These are phyloP conservation scores for Hawksworthiomyces lignivorus DNA, from an alignment of 2,329 filamentous ascomycete genomes.

Conservation along the genomic window DNA sequence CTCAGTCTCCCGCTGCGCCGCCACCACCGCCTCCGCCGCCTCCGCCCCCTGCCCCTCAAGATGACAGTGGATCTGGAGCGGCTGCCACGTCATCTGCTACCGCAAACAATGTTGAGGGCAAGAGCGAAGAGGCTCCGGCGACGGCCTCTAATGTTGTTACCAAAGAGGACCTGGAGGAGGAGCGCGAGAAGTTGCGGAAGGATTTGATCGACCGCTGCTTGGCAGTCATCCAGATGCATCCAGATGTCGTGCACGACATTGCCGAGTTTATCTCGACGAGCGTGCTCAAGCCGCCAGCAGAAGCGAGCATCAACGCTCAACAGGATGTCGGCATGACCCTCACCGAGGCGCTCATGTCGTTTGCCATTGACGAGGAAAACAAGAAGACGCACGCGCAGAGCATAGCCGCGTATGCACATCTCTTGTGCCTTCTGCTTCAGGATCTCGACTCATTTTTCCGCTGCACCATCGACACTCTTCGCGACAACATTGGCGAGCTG, in stretches of 20 bases:
- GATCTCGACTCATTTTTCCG: conserved; percentile 70
- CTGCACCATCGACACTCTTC: conserved; percentile 64
- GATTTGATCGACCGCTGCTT: conserved; percentile 84
- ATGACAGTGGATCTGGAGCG: background rate
- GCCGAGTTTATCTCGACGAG: conserved; percentile 77
- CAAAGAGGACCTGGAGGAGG: conserved; percentile 71
- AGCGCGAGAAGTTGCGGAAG: conserved; percentile 63
- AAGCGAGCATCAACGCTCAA: conserved; percentile 36
- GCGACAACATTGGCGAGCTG: conserved; percentile 67
- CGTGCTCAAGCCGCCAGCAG: conserved; percentile 49
- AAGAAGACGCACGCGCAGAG: conserved; percentile 55
- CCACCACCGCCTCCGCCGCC: background rate
- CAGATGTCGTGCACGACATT: conserved; percentile 83
- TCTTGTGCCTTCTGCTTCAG: conserved; percentile 81
- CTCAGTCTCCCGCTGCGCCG: background rate
- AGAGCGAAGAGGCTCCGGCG: conserved; percentile 16
- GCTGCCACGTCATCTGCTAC: too few species aligned
- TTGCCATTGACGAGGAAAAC: conserved; percentile 52
- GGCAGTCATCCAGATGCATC: conserved; percentile 81
- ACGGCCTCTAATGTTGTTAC: conserved; percentile 27
- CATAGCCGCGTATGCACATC: conserved; percentile 83
- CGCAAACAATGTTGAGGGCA: background rate
- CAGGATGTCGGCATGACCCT: conserved; percentile 76
- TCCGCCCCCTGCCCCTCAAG: background rate
- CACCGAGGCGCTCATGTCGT: conserved; percentile 72